Conservation (phyloP, 129 eudicot species). For the Lactuca sativa region DNA sequence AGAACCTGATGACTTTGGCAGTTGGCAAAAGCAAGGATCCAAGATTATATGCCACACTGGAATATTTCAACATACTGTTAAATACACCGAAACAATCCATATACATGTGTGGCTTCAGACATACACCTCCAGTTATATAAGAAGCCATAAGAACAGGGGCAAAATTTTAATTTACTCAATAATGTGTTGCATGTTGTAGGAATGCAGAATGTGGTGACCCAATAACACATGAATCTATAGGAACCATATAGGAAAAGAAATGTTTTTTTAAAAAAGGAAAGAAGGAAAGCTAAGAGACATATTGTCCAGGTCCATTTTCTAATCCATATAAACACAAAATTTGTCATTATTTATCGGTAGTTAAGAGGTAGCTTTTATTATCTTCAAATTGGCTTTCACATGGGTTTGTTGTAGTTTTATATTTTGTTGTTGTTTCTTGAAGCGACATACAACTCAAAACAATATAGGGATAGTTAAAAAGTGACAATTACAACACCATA, state of each 20-base stretch:
- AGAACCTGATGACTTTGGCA: too few relatives aligned
- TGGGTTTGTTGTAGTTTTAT: not conserved
- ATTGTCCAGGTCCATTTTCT: slow-evolving; percentile 98
- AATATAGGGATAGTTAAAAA: too few relatives aligned
- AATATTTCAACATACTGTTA: slow-evolving; percentile 46
- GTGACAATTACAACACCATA: too few relatives aligned
- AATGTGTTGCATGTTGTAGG: slow-evolving; percentile 60
- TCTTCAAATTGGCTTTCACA: too few relatives aligned
- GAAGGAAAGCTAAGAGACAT: slow-evolving; percentile 28
- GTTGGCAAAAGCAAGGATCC: too few relatives aligned
- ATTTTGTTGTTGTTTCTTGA: too few relatives aligned
- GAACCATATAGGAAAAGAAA: slow-evolving; percentile 47
- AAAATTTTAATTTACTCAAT: not conserved
- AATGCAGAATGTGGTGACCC: slow-evolving; percentile 91
- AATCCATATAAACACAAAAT: slow-evolving; percentile 93
- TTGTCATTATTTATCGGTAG: slow-evolving; percentile 43
- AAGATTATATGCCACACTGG: too few relatives aligned
- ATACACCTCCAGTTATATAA: slow-evolving; percentile 91
- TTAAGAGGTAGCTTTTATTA: too few relatives aligned
- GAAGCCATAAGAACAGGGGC: slow-evolving; percentile 47
- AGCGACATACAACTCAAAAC: too few relatives aligned
- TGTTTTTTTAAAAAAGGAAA: not conserved
- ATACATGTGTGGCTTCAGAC: slow-evolving; percentile 73
- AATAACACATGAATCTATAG: slow-evolving; percentile 84
- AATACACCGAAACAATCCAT: slow-evolving; percentile 74